Conservation (phyloP, 164 flowering plant species). For the Cinnamomum micranthum region DNA sequence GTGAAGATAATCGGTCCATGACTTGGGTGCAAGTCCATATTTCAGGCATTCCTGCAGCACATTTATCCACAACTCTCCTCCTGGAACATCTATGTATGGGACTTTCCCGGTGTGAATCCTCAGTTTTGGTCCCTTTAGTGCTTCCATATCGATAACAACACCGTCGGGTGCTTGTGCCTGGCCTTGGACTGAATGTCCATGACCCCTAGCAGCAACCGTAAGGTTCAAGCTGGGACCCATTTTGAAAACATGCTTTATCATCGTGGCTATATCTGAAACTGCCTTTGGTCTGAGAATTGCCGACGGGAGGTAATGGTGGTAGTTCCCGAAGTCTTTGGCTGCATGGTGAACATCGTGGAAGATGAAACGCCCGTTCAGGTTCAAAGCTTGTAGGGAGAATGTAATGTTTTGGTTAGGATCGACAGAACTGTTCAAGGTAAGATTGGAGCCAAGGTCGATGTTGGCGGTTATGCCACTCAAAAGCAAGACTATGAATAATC, state of each 20-base stretch:
- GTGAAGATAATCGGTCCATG: conserved; percentile 97
- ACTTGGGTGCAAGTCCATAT: conserved; percentile 75
- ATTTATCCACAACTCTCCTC: conserved; percentile 85
- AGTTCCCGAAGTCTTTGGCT: conserved; percentile 80
- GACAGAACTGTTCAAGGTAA: conserved; percentile 12
- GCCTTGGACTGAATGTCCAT: conserved; percentile 85
- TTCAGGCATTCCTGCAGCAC: conserved; percentile 70
- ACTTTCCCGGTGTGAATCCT: conserved; percentile 35
- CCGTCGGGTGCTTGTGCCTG: conserved; percentile 75
- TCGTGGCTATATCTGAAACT: conserved; percentile 56
- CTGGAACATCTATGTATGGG: conserved; percentile 77
- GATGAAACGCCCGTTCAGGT: conserved; percentile 45
- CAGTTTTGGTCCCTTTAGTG: conserved; percentile 40
- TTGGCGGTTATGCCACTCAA: conserved; percentile 31
- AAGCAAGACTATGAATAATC: conserved; percentile 34
- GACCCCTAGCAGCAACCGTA: conserved; percentile 88
- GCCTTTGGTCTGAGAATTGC: conserved; percentile 69
- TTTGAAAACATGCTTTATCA: conserved; percentile 42
- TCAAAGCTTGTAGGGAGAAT: conserved; percentile 30
- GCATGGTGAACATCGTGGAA: conserved; percentile 44
- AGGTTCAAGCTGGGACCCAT: conserved; percentile 52
- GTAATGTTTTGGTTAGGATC: conserved; percentile 4
- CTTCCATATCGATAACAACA: conserved; percentile 71
- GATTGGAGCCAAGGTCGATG: conserved; percentile 40
- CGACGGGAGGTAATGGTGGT: conserved; percentile 44